Conservation (phyloP, 768 basidiomycete species). For the Tricholoma furcatifolium region DNA sequence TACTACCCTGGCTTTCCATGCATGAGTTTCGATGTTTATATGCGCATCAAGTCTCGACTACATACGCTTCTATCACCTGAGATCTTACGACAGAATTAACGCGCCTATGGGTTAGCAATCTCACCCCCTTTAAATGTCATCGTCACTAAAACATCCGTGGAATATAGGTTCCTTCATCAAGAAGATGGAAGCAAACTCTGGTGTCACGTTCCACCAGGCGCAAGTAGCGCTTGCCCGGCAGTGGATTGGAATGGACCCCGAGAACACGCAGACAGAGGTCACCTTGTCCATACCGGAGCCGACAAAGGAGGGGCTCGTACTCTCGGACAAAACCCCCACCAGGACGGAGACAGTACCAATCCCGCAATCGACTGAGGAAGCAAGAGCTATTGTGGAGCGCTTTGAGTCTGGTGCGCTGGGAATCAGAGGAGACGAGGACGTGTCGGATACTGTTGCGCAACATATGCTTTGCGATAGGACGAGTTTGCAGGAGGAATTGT, state of each 20-base stretch:
- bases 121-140: neutral
- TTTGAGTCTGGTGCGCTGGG: slow-evolving; percentile 69
- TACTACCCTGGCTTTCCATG: slow-evolving; percentile 7
- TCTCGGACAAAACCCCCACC: slow-evolving; percentile 46
- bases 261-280: slow-evolving; percentile 48
- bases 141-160: neutral
- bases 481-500: slow-evolving; percentile 69
- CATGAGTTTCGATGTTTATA: neutral
- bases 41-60: slow-evolving; percentile 60
- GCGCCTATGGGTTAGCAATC: slow-evolving; percentile 55
- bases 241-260: slow-evolving; percentile 59
- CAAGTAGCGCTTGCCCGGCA: slow-evolving; percentile 80
- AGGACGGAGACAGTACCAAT: slow-evolving; percentile 65
- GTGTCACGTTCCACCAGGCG: slow-evolving; percentile 81
- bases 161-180: slow-evolving; percentile 46
- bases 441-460: slow-evolving; percentile 78
- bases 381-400: slow-evolving; percentile 20
- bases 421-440: slow-evolving; percentile 57
- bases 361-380: slow-evolving; percentile 67
- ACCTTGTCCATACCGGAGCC: slow-evolving; percentile 57
- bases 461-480: slow-evolving; percentile 70
- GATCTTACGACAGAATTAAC: slow-evolving; percentile 90
- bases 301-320: slow-evolving; percentile 45
- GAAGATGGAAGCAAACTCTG: slow-evolving; percentile 70
- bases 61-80: slow-evolving; percentile 90